Percentiles rank a stretch among this genome's conserved stretches.
phyloP scores from a whole-genome alignment of 2,329 filamentous ascomycete genomes.

The Diaporthe citriasiana region DNA sequence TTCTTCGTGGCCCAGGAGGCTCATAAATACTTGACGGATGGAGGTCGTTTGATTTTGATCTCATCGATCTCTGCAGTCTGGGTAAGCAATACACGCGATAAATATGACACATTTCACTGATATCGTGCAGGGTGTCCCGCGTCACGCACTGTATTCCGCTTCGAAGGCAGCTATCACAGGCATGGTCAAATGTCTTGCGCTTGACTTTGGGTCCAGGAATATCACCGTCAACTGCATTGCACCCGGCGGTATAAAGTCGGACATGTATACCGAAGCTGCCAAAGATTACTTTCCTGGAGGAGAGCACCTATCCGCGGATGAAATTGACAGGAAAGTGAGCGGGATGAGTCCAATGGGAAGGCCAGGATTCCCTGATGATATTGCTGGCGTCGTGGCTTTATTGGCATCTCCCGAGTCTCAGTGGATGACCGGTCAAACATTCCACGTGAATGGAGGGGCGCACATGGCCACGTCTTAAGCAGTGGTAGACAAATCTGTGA shows the following conservation, averaged over 20 bases:
- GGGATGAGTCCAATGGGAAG: constrained; percentile 34
- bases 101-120: neutral
- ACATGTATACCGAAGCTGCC: constrained; percentile 38
- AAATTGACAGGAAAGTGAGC: constrained; percentile 37
- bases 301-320: constrained; percentile 31
- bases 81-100: constrained; percentile 37
- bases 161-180: constrained; percentile 34
- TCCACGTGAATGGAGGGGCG: constrained; percentile 43
- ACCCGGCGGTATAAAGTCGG: constrained; percentile 40
- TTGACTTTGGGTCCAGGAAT: constrained; percentile 39
- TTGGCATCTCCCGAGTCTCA: constrained; percentile 49
- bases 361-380: constrained; percentile 41
- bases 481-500: neutral
- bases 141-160: constrained; percentile 31
- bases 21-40: constrained; percentile 43
- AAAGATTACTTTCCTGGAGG: constrained; percentile 40
- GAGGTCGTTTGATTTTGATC: constrained; percentile 43
- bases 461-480: constrained; percentile 38
- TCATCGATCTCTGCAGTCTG: constrained; percentile 43
- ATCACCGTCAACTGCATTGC: constrained; percentile 46
- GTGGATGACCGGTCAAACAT: constrained; percentile 44
- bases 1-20: constrained; percentile 41
- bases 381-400: constrained; percentile 56
- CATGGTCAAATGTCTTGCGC: constrained; percentile 33
- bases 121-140: constrained; percentile 11